These are phyloP conservation scores for Pachysandra terminalis DNA, from an alignment of 164 flowering plant species.

Conservation along the genomic window DNA sequence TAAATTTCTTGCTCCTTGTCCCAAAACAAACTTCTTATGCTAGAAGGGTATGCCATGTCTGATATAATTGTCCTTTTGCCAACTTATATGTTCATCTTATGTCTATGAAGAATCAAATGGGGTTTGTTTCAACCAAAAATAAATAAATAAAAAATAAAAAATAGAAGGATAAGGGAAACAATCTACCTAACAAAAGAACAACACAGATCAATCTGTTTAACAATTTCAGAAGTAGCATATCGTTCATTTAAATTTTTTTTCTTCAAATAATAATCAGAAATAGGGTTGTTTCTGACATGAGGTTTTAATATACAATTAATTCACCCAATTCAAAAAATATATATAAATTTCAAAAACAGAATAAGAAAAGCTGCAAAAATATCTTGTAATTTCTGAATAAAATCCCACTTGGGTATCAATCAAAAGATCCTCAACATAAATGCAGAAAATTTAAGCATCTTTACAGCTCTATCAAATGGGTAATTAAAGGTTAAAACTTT, in stretches of 20 bases:
- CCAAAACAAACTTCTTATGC: too few relatives aligned
- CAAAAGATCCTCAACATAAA: not conserved
- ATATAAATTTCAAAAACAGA: not conserved
- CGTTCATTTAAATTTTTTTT: not conserved
- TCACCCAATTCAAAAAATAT: conserved; percentile 1
- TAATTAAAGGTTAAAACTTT: not conserved
- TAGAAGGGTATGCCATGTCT: too few relatives aligned
- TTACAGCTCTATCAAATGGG: conserved; percentile 1
- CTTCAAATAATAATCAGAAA: not conserved
- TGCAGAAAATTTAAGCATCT: not conserved
- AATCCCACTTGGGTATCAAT: conserved; percentile 8
- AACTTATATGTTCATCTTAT: too few relatives aligned
- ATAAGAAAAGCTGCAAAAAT: not conserved
- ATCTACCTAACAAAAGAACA: too few relatives aligned
- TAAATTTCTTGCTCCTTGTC: too few relatives aligned
- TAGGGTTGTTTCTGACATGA: not conserved
- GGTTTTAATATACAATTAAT: not conserved
- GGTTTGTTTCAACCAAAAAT: too few relatives aligned
- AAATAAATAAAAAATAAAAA: too few relatives aligned
- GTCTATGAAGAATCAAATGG: too few relatives aligned
- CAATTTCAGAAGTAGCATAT: too few relatives aligned
- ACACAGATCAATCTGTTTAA: too few relatives aligned
- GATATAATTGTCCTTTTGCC: too few relatives aligned
- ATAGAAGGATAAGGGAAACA: too few relatives aligned
- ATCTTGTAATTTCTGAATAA: conserved; percentile 1